Evolutionary conservation across 176 grass and related monocot species (phyloP).

Genomic region (Chrysopogon serrulatus): DNA sequence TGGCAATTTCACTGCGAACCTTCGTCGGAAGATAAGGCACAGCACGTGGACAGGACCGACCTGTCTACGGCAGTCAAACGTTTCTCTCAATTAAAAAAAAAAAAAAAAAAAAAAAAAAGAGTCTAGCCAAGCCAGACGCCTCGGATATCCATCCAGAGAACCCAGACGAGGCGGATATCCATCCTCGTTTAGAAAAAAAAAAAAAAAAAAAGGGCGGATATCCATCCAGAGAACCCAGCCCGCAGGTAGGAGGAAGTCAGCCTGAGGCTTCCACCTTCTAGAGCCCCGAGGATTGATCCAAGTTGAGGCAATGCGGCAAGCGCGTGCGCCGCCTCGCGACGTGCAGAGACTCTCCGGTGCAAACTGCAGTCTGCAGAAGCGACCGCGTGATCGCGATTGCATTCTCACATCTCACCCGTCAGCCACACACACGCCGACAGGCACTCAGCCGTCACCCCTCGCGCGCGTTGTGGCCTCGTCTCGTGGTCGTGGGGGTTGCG

Average conservation of each 20-base stretch:
- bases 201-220: background rate
- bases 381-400: background rate
- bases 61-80: background rate
- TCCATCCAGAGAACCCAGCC: too few species aligned
- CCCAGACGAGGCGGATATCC: too few species aligned
- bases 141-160: too few species aligned
- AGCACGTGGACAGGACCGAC: background rate
- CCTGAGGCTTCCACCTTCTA: too few species aligned
- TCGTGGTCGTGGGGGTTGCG: too few species aligned
- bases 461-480: too few species aligned
- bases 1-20: background rate
- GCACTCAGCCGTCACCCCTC: too few species aligned
- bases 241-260: too few species aligned
- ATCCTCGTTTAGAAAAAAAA: too few species aligned
- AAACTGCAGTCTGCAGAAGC: background rate
- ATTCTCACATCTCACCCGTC: background rate
- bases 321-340: background rate
- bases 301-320: background rate
- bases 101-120: background rate
- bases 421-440: too few species aligned
- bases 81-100: background rate
- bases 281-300: too few species aligned
- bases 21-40: background rate
- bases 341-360: background rate
- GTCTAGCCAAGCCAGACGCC: too few species aligned